A percentile compares a stretch with the other conserved stretches of the same genome.
These are phyloP conservation scores for Naganishia liquefaciens DNA, from an alignment of 1,284 basidiomycete genomes.

Conservation along the genomic window DNA sequence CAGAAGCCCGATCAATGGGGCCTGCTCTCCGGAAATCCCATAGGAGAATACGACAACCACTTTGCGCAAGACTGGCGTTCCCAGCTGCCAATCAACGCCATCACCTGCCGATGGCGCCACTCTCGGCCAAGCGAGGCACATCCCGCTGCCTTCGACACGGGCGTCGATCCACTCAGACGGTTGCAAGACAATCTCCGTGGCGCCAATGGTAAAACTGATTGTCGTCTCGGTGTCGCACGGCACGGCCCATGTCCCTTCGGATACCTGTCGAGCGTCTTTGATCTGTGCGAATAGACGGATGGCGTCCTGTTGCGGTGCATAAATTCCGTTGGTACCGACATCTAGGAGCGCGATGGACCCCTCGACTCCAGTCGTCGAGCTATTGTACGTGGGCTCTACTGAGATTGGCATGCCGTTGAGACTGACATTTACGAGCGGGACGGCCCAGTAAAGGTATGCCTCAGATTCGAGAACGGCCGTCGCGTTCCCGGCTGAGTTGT, in stretches of 20 bases:
- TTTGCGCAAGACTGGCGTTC: slow-evolving; percentile 74
- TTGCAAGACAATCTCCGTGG: slow-evolving; percentile 61
- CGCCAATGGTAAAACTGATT: slow-evolving; percentile 71
- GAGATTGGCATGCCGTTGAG: slow-evolving; percentile 65
- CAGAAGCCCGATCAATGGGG: slow-evolving; percentile 49
- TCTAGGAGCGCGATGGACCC: slow-evolving; percentile 73
- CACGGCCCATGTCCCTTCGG: slow-evolving; percentile 72
- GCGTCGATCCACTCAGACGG: slow-evolving; percentile 83
- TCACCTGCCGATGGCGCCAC: slow-evolving; percentile 67
- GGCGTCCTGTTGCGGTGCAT: slow-evolving; percentile 78
- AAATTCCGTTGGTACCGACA: slow-evolving; percentile 74
- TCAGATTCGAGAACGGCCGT: slow-evolving; percentile 40
- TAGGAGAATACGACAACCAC: slow-evolving; percentile 77
- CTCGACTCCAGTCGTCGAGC: slow-evolving; percentile 67
- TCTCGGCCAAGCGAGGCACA: slow-evolving; percentile 80
- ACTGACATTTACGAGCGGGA: slow-evolving; percentile 64
- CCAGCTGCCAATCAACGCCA: slow-evolving; percentile 86
- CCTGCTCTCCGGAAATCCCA: slow-evolving; percentile 47
- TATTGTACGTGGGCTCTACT: slow-evolving; percentile 69
- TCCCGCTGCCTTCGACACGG: slow-evolving; percentile 63
- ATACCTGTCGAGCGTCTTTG: slow-evolving; percentile 67
- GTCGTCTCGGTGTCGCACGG: slow-evolving; percentile 70
- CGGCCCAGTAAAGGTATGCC: slow-evolving; percentile 74
- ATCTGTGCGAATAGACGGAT: slow-evolving; percentile 66
- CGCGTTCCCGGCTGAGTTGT: slow-evolving; percentile 1